phyloP scores from a whole-genome alignment of 257 asterid species.

The Anisodus tanguticus region DNA sequence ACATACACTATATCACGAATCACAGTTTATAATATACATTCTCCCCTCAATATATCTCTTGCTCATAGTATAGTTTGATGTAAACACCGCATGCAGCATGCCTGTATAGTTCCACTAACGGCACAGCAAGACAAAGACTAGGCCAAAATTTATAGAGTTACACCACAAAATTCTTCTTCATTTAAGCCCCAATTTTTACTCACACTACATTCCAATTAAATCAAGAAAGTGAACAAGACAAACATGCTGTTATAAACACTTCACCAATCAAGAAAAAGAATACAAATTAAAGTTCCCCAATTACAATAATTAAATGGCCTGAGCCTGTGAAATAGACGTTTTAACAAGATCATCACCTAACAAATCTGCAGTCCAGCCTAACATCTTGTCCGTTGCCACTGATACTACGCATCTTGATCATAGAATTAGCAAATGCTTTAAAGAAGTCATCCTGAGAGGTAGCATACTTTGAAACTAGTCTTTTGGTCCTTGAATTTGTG shows the following conservation, averaged over 20 bases:
- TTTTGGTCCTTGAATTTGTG: constrained; percentile 50
- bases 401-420: constrained; percentile 87
- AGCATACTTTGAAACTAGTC: constrained; percentile 63
- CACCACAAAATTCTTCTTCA: not conserved
- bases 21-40: no score
- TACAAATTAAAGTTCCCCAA: not conserved
- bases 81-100: no score
- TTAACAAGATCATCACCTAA: constrained; percentile 26
- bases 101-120: no score
- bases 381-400: constrained; percentile 63
- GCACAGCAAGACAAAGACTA: no score
- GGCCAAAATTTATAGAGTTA: not conserved
- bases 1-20: no score
- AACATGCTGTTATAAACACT: not conserved
- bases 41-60: no score
- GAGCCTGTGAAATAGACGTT: not conserved
- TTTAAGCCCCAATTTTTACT: not conserved
- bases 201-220: not conserved
- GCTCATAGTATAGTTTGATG: no score
- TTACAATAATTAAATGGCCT: not conserved
- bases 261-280: not conserved
- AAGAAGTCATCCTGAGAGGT: constrained; percentile 55
- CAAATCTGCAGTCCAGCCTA: constrained; percentile 58
- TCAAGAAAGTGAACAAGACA: not conserved
- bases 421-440: constrained; percentile 64